Conservation (phyloP, 2,329 filamentous ascomycete genomes). For the Nigrospora oryzae region DNA sequence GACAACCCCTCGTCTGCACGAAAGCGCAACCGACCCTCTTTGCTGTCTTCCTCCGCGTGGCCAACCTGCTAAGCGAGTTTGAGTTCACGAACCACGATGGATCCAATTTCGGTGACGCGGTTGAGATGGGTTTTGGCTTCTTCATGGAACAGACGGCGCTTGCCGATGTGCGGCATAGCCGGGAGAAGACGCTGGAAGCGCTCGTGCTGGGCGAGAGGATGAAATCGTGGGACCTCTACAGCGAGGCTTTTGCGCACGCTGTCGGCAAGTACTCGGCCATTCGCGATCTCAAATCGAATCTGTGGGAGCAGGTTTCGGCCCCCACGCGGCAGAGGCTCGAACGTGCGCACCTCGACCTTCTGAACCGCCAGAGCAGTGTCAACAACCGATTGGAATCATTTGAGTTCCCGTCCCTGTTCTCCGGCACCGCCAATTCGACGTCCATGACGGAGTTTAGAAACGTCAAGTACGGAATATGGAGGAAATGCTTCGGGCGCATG, state of each 20-base stretch:
- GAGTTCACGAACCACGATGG: slow-evolving; percentile 49
- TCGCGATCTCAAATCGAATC: slow-evolving; percentile 54
- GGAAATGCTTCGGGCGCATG: slow-evolving; percentile 63
- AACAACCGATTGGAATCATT: slow-evolving; percentile 74
- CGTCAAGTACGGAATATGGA: slow-evolving; percentile 81
- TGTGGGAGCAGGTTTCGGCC: slow-evolving; percentile 61
- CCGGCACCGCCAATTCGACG: slow-evolving; percentile 78
- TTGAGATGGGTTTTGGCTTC: slow-evolving; percentile 58
- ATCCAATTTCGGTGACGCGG: slow-evolving; percentile 49
- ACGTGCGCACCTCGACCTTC: slow-evolving; percentile 71
- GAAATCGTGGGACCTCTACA: slow-evolving; percentile 74
- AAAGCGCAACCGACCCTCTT: slow-evolving; percentile 42
- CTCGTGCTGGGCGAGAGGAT: slow-evolving; percentile 85
- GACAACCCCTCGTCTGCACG: slow-evolving; percentile 55
- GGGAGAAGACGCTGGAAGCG: slow-evolving; percentile 83
- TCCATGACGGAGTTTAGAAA: slow-evolving; percentile 67
- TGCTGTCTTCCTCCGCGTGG: slow-evolving; percentile 44
- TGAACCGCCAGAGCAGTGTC: slow-evolving; percentile 61
- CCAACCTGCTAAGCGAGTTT: slow-evolving; percentile 45
- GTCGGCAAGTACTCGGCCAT: slow-evolving; percentile 79
- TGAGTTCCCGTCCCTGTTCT: slow-evolving; percentile 83
- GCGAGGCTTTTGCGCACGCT: slow-evolving; percentile 84
- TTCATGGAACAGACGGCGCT: slow-evolving; percentile 72
- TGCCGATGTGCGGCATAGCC: slow-evolving; percentile 71
- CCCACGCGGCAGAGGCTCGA: slow-evolving; percentile 74